phyloP scores from a whole-genome alignment of 2,329 filamentous ascomycete genomes.

The Zarea fungicola region DNA sequence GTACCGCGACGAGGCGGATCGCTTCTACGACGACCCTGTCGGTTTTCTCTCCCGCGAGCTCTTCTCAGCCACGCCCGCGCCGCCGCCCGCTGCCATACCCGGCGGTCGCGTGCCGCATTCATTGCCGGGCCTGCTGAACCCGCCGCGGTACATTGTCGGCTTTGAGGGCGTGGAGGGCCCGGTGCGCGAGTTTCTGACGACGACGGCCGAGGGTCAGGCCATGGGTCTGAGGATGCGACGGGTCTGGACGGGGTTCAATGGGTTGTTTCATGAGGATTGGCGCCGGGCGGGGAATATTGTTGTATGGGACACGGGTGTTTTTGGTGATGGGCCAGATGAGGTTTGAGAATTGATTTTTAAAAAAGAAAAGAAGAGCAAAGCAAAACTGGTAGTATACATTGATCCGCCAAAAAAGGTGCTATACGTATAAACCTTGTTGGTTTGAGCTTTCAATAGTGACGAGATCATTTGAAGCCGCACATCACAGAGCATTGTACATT shows the following conservation, averaged over 20 bases:
- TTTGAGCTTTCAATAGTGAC: no score
- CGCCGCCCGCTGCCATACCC: neutral
- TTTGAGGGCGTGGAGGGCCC: constrained; percentile 53
- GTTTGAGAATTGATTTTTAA: neutral
- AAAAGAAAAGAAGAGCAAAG: no score
- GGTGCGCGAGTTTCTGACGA: constrained; percentile 40
- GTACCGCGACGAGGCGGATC: constrained; percentile 87
- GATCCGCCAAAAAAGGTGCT: no score
- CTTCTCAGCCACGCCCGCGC: constrained; percentile 25
- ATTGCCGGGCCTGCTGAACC: constrained; percentile 15
- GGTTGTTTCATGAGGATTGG: constrained; percentile 58
- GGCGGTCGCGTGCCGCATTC: constrained; percentile 2
- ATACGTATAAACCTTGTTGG: no score
- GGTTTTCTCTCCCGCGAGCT: constrained; percentile 53
- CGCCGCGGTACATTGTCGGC: constrained; percentile 55
- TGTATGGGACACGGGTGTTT: constrained; percentile 52
- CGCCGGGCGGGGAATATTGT: constrained; percentile 51
- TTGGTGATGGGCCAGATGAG: neutral
- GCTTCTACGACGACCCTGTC: constrained; percentile 68
- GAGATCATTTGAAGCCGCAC: no score
- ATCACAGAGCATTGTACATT: no score
- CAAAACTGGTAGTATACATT: no score
- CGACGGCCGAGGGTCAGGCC: constrained; percentile 31
- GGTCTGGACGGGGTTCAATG: constrained; percentile 56
- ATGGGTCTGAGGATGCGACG: constrained; percentile 39